Percentiles rank a stretch among this genome's conserved stretches.
Evolutionary conservation across 331 rosid genomes (phyloP).

Genomic region (Spiraea crenata): DNA sequence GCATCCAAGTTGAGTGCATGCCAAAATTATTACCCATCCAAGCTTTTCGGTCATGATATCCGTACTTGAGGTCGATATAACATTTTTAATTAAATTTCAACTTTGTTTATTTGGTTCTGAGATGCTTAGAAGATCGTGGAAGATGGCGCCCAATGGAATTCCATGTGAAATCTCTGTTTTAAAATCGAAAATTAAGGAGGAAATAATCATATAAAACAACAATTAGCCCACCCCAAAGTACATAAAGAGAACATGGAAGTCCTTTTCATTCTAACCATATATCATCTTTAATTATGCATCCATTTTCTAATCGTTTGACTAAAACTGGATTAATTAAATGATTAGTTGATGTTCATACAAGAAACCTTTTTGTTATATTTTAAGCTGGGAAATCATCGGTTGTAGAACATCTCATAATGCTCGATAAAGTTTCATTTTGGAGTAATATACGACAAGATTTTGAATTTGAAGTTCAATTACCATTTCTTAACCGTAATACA

Average conservation of each 20-base stretch:
- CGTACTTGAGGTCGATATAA: slow-evolving; percentile 21
- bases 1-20: slow-evolving; percentile 16
- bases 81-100: slow-evolving; percentile 16
- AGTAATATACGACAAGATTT: no score
- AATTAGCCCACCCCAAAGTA: slow-evolving; percentile 26
- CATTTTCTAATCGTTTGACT: slow-evolving; percentile 29
- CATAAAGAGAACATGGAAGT: slow-evolving; percentile 31
- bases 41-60: slow-evolving; percentile 21
- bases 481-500: no score
- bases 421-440: no score
- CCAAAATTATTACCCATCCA: background rate
- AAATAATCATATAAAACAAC: background rate
- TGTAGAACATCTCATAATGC: no score
- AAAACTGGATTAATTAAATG: slow-evolving; percentile 9
- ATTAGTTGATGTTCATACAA: slow-evolving; percentile 7
- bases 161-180: slow-evolving; percentile 42
- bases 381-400: background rate
- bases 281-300: background rate
- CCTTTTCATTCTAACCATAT: slow-evolving; percentile 27
- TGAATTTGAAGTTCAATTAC: no score
- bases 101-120: slow-evolving; percentile 19
- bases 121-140: slow-evolving; percentile 45
- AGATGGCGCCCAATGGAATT: slow-evolving; percentile 40
- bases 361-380: background rate
- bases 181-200: background rate